These are phyloP conservation scores for Geranomyces variabilis DNA, from an alignment of 192 early-diverging fungal species.

Conservation along the genomic window DNA sequence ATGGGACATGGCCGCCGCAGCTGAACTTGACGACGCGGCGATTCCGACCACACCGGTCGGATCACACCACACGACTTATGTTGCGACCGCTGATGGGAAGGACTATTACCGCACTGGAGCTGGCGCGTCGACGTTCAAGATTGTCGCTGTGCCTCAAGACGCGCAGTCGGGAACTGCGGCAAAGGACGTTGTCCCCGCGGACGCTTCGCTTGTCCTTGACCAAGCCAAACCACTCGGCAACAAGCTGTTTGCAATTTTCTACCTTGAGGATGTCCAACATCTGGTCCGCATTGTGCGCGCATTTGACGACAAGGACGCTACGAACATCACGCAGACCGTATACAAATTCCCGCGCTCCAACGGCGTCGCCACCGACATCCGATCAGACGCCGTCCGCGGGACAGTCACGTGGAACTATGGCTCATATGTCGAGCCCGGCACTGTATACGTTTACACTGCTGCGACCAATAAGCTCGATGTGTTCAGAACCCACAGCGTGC, in stretches of 20 bases:
- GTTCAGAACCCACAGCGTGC: background rate
- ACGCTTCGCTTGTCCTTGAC: conserved; percentile 10
- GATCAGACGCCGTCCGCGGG: background rate
- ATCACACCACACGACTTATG: conserved; percentile 12
- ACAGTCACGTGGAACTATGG: conserved; percentile 19
- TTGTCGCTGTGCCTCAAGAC: conserved; percentile 8
- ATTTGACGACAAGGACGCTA: background rate
- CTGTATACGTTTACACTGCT: conserved; percentile 12
- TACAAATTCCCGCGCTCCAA: conserved; percentile 7
- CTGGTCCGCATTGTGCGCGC: conserved; percentile 14
- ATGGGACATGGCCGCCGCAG: background rate
- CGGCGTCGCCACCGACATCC: conserved; percentile 16
- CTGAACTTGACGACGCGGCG: background rate
- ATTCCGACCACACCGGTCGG: background rate
- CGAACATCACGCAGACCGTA: background rate
- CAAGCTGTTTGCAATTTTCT: conserved; percentile 12
- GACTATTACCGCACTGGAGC: conserved; percentile 14
- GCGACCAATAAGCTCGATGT: conserved; percentile 14
- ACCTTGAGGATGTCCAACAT: conserved; percentile 26
- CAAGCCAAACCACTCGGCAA: conserved; percentile 1
- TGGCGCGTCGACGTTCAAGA: conserved; percentile 11
- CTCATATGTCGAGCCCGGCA: conserved; percentile 14
- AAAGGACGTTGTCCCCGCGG: conserved; percentile 8
- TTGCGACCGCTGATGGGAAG: conserved; percentile 3
- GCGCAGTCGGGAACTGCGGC: background rate